These are phyloP conservation scores for Aegilops speltoides DNA, from an alignment of 176 grass and related monocot genomes.

Conservation along the genomic window DNA sequence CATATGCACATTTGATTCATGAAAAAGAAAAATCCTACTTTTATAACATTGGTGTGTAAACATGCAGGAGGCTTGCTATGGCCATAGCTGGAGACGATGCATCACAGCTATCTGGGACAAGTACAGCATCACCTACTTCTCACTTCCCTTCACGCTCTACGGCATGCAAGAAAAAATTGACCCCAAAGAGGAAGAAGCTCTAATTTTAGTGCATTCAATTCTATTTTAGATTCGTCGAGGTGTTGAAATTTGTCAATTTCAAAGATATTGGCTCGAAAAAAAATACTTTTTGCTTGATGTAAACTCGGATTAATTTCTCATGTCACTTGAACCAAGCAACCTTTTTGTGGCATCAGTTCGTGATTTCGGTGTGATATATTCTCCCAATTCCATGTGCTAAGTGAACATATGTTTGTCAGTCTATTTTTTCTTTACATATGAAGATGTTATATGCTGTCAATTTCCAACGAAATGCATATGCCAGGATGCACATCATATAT, in stretches of 20 bases:
- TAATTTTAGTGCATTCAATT: neutral
- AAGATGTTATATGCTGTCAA: neutral
- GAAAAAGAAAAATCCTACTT: neutral
- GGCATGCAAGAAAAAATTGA: neutral
- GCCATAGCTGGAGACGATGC: neutral
- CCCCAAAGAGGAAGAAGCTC: no score
- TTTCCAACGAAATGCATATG: no score
- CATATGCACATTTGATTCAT: neutral
- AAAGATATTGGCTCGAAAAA: no score
- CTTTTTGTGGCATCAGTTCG: no score
- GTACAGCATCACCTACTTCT: neutral
- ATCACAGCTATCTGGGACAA: neutral
- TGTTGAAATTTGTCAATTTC: no score
- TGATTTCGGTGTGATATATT: no score
- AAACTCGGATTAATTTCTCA: no score
- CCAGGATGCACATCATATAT: no score
- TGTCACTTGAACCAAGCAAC: no score
- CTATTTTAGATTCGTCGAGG: neutral
- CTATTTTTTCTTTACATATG: neutral
- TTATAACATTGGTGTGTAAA: neutral
- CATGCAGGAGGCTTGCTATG: neutral
- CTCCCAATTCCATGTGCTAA: no score
- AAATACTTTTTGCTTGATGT: no score
- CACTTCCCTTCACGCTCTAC: neutral
- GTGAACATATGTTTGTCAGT: no score